Conservation (phyloP, 2,329 filamentous ascomycete genomes). For the Alternaria sp. region DNA sequence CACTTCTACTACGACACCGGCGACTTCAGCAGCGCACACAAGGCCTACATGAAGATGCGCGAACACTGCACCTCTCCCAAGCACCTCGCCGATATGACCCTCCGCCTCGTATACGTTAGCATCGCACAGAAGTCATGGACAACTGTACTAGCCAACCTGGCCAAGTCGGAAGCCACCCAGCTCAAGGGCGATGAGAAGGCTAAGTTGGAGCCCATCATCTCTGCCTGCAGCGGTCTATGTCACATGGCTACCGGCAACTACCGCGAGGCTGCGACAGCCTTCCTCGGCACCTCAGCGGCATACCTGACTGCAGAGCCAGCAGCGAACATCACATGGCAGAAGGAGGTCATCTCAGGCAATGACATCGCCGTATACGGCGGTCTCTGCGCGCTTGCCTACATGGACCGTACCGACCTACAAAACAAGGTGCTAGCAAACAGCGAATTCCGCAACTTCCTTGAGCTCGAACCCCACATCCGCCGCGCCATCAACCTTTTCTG, state of each 20-base stretch:
- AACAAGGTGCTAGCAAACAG: slow-evolving; percentile 80
- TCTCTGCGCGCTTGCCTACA: slow-evolving; percentile 86
- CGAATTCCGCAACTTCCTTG: slow-evolving; percentile 84
- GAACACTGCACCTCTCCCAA: slow-evolving; percentile 84
- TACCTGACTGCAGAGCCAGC: slow-evolving; percentile 51
- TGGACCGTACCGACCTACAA: slow-evolving; percentile 80
- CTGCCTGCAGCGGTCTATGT: slow-evolving; percentile 66
- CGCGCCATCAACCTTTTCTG: slow-evolving; percentile 90
- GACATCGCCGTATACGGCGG: slow-evolving; percentile 93
- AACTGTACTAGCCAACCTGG: slow-evolving; percentile 67
- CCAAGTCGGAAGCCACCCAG: slow-evolving; percentile 60
- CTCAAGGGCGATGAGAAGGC: slow-evolving; percentile 63
- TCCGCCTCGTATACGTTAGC: slow-evolving; percentile 76
- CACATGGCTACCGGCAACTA: slow-evolving; percentile 64
- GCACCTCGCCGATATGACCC: slow-evolving; percentile 82
- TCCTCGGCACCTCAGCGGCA: slow-evolving; percentile 67
- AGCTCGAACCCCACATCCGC: slow-evolving; percentile 91
- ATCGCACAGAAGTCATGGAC: slow-evolving; percentile 81
- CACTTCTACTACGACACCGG: slow-evolving; percentile 81
- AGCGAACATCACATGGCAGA: slow-evolving; percentile 64
- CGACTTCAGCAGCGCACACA: slow-evolving; percentile 72
- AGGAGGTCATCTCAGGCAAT: slow-evolving; percentile 77
- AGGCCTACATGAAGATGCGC: slow-evolving; percentile 85
- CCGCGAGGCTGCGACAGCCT: slow-evolving; percentile 71
- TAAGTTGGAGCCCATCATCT: slow-evolving; percentile 70